A percentile compares a stretch with the other conserved stretches of the same genome.
These are phyloP conservation scores for Tinospora cordifolia DNA, from an alignment of 164 flowering plant species.

Conservation along the genomic window DNA sequence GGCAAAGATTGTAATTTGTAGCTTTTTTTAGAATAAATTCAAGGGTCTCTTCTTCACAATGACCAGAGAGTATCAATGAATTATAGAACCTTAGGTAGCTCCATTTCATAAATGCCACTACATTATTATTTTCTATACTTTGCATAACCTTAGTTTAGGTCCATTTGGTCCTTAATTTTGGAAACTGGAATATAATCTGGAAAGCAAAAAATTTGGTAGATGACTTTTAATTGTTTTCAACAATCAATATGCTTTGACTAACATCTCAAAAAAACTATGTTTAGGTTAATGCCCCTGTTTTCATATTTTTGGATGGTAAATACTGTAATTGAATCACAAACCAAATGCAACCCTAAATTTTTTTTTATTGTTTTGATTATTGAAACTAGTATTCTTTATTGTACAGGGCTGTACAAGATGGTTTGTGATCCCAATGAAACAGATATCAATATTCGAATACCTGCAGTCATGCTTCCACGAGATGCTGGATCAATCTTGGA, in stretches of 20 bases:
- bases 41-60: not conserved
- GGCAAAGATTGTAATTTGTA: no score
- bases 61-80: not conserved
- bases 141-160: not conserved
- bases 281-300: no score
- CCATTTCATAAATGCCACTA: not conserved
- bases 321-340: no score
- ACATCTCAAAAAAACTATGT: no score
- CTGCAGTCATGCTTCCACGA: conserved; percentile 92
- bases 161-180: no score
- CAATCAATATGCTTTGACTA: no score
- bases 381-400: not conserved
- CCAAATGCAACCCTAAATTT: not conserved
- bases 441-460: conserved; percentile 60
- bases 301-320: no score
- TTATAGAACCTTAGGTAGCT: not conserved
- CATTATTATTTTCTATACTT: not conserved
- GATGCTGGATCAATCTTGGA: conserved; percentile 81
- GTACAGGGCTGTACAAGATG: conserved; percentile 93
- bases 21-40: not conserved
- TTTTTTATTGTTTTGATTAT: not conserved
- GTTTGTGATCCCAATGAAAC: conserved; percentile 86
- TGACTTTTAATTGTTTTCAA: no score
- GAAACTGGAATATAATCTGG: no score
- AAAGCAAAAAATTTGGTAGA: no score